Conservation (phyloP, 768 basidiomycete genomes). For the Kwoniella pini region DNA sequence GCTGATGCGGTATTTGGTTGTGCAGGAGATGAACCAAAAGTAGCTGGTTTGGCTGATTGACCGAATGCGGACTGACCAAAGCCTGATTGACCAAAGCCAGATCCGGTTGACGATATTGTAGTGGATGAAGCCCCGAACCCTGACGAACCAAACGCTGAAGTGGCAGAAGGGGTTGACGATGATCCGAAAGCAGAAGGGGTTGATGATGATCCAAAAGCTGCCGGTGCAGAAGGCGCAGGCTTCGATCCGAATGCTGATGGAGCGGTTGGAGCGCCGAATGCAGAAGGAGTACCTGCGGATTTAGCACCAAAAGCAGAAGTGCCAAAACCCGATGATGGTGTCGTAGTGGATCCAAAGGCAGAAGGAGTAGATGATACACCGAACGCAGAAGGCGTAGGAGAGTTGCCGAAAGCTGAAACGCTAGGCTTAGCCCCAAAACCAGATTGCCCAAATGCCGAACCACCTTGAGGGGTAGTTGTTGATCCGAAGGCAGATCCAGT, state of each 20-base stretch:
- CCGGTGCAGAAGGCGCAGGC: slow-evolving; percentile 4
- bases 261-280: slow-evolving; percentile 13
- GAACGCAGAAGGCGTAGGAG: slow-evolving; percentile 25
- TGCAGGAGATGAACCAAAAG: slow-evolving; percentile 12
- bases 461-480: slow-evolving; percentile 8
- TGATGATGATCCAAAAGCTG: slow-evolving; percentile 13
- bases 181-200: slow-evolving; percentile 24
- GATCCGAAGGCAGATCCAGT: slow-evolving; percentile 23
- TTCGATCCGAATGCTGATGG: slow-evolving; percentile 32
- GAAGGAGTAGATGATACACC: slow-evolving; percentile 18
- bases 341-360: slow-evolving; percentile 17
- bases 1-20: slow-evolving; percentile 12
- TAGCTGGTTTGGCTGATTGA: slow-evolving; percentile 24
- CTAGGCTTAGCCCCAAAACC: slow-evolving; percentile 23
- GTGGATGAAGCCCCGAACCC: slow-evolving; percentile 21
- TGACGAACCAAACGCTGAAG: slow-evolving; percentile 24
- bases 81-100: slow-evolving; percentile 28
- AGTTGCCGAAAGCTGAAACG: slow-evolving; percentile 16
- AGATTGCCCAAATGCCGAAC: slow-evolving; percentile 26
- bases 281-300: slow-evolving; percentile 12
- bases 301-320: slow-evolving; percentile 28
- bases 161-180: slow-evolving; percentile 19
- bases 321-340: slow-evolving; percentile 17
- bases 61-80: slow-evolving; percentile 40
- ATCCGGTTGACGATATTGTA: slow-evolving; percentile 13